These are phyloP conservation scores for Hypholoma sublateritium DNA, from an alignment of 768 basidiomycete species.

Conservation along the genomic window DNA sequence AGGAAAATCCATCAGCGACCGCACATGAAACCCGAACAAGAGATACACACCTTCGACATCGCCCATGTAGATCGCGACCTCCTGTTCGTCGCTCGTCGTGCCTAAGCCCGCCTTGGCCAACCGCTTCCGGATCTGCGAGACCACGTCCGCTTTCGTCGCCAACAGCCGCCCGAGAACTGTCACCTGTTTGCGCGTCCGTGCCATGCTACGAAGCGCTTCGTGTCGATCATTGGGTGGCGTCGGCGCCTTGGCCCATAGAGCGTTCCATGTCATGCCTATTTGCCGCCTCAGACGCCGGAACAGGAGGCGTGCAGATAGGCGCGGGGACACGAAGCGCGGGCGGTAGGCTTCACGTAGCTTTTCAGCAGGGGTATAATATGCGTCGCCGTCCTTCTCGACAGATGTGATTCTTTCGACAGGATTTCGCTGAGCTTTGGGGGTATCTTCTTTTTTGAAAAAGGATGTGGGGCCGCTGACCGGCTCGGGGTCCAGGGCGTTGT, in stretches of 20 bases:
- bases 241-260: slow-evolving; percentile 15
- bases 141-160: slow-evolving; percentile 79
- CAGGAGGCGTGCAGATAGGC: slow-evolving; percentile 31
- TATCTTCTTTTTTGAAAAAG: background rate
- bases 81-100: slow-evolving; percentile 49
- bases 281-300: slow-evolving; percentile 36
- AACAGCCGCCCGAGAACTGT: slow-evolving; percentile 77
- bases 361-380: slow-evolving; percentile 14
- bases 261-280: slow-evolving; percentile 23
- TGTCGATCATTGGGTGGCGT: slow-evolving; percentile 33
- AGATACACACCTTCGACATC: slow-evolving; percentile 78
- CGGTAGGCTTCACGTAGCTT: slow-evolving; percentile 24
- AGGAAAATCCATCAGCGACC: slow-evolving; percentile 7
- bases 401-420: background rate
- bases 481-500: slow-evolving; percentile 24
- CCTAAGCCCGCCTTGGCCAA: slow-evolving; percentile 41
- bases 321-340: slow-evolving; percentile 33
- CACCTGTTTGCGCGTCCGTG: slow-evolving; percentile 72
- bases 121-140: slow-evolving; percentile 77
- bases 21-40: background rate
- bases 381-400: background rate
- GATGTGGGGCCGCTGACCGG: background rate
- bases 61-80: slow-evolving; percentile 85
- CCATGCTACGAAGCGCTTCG: slow-evolving; percentile 72
- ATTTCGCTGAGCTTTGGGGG: background rate